phyloP scores from a whole-genome alignment of 768 basidiomycete species.

The Lyophyllum atratum region DNA sequence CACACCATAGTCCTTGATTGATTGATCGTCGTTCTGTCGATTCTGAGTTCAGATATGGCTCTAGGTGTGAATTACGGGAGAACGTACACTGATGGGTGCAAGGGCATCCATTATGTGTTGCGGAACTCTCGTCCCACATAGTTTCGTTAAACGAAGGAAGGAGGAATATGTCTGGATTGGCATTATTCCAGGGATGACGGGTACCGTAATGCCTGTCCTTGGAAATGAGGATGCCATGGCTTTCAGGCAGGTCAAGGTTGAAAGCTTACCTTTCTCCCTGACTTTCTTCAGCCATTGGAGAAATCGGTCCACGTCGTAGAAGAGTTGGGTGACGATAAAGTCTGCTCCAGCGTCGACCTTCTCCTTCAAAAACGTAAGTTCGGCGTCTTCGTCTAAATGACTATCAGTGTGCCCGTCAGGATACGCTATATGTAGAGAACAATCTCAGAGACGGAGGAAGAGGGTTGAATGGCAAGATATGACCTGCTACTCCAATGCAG shows the following conservation, averaged over 20 bases:
- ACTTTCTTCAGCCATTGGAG: slow-evolving; percentile 76
- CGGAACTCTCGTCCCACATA: slow-evolving; percentile 84
- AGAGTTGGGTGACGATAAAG: slow-evolving; percentile 94
- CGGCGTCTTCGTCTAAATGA: slow-evolving; percentile 54
- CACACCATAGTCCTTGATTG: slow-evolving; percentile 95
- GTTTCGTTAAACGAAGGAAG: slow-evolving; percentile 86
- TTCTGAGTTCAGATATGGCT: not conserved
- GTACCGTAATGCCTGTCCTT: slow-evolving; percentile 78
- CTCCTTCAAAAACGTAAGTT: slow-evolving; percentile 71
- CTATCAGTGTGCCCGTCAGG: slow-evolving; percentile 86
- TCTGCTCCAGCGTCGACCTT: slow-evolving; percentile 96
- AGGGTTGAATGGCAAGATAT: slow-evolving; percentile 2
- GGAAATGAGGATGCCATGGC: not conserved
- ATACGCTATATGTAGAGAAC: slow-evolving; percentile 58
- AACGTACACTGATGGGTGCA: slow-evolving; percentile 72
- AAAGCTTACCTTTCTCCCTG: slow-evolving; percentile 66
- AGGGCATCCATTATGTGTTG: slow-evolving; percentile 62
- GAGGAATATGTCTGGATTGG: slow-evolving; percentile 97
- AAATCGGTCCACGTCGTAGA: slow-evolving; percentile 94
- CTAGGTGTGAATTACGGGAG: not conserved
- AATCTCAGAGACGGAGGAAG: not conserved
- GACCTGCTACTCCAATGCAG: slow-evolving; percentile 94
- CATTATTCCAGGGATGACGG: slow-evolving; percentile 96
- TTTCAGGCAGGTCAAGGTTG: not conserved
- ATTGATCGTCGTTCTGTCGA: slow-evolving; percentile 84